Evolutionary conservation across 1,284 basidiomycete genomes (phyloP), one percentile per base, ranked within the genome.

Genomic region (Ustilago esculenta): DNA sequence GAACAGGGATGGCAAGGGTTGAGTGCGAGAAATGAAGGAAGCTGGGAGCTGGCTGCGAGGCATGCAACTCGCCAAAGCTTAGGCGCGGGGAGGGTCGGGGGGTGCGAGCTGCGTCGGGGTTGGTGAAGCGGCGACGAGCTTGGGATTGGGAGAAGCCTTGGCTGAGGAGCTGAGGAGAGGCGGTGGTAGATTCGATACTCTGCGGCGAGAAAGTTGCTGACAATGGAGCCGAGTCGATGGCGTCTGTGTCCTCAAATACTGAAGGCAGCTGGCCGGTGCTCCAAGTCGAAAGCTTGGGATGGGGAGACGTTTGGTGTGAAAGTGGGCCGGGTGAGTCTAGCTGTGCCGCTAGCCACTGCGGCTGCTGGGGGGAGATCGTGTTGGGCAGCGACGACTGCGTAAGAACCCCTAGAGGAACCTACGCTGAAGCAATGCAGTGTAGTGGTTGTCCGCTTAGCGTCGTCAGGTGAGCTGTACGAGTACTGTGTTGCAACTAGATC

Each of bases 291-390:
- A 33, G 12, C 32, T 32, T 46, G 29, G 42, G 41, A 25, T 29
- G 50, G 11, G 34, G 21, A 11, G 33, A 21, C 6, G 25, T 17
- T 34, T 40, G 51, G 9, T 58, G 50, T 18, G 33, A 18, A 20
- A 33, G 45, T 18, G 36, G 32, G 25, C 50, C 50, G 40, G 50
- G 46, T 25, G 50, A 24, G 12, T 65, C 55, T 53, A 46, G 41
- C 27, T 49, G 51, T 24, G 55, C 55, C 41, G 50, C 50, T 42
- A 42, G 46, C 61, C 54, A 57, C 50, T 45, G 61, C 11, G 61
- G 61, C 51, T 58, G 55, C 37, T 58, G 61, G 17, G 54, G 53
- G 37, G 55, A 58, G 32, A 65, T 65, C 61, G 61, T 65, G 36
- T 40, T 57, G 55, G 61, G 55, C 50, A 53, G 42, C 21, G 41